Evolutionary conservation across 768 basidiomycete species (phyloP), one percentile per base, ranked within the genome.

Genomic region (Dendrothele bispora): DNA sequence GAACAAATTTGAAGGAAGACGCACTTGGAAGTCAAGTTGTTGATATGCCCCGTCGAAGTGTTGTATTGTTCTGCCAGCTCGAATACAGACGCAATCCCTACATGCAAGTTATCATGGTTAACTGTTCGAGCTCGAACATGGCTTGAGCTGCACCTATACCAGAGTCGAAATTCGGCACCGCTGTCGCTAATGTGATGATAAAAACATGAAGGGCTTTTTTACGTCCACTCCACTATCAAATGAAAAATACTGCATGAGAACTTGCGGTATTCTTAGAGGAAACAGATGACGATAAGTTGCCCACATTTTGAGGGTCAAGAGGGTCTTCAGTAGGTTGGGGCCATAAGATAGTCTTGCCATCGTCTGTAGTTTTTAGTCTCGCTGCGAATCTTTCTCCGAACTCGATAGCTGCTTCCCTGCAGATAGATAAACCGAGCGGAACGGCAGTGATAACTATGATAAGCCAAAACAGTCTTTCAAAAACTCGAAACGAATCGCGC

Each of bases 81-180:
- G 50, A 83, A 84, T 18, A 84, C 73, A 8, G 70, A 60, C 3
- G 81, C 80, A 55, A 83, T 83, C 59, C 82, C 68, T 69, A 21
- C 21, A 17, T n/a, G 18, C 4, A 21, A 10, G 27, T 34, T 11
- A 34, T 47, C 21, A 28, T 39, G 27, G 12, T 5, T 35, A 11
- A 45, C 20, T 22, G 24, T 27, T 22, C 12, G n/a, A 28, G 18
- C 17, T n/a, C 18, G 11, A 34, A 17, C 10, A 10, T 11, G 20
- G 20, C 36, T 15, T 38, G 2, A 35, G 12, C 36, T 57, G 39
- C 11, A 68, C 68, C 82, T 38, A 81, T 76, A 0, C 75, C 79
- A 3, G 80, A 82, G 53, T 77, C 73, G 48, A 83, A 83, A 50
- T 83, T 82, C 0, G 82, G 82, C 5, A 82, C 75, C 39, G 83